Conservation (phyloP, 1,139 yeast species). For the Geotrichum fermentans region DNA sequence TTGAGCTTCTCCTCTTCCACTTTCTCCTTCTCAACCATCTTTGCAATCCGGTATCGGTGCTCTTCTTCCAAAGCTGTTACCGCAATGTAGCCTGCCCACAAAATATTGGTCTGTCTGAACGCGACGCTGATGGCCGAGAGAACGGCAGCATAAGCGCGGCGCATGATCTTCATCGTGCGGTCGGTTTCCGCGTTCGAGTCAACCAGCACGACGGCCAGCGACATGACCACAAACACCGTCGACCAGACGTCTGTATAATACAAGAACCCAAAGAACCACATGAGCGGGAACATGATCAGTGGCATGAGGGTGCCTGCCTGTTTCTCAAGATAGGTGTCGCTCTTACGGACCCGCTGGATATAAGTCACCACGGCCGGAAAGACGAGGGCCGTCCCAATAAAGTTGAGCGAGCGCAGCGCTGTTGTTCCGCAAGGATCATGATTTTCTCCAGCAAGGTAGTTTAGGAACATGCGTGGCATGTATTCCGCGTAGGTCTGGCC, state of each 20-base stretch:
- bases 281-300: constrained; percentile 51
- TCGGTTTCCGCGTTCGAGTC: constrained; percentile 5
- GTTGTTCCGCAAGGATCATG: constrained; percentile 34
- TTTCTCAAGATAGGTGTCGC: constrained; percentile 10
- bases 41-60: constrained; percentile 2
- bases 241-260: constrained; percentile 96
- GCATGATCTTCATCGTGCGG: neutral
- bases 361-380: constrained; percentile 43
- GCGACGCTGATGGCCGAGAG: constrained; percentile 41
- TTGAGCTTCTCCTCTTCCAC: neutral
- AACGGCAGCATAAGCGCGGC: constrained; percentile 23
- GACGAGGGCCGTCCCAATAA: constrained; percentile 56
- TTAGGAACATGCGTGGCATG: neutral
- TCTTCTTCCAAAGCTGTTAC: constrained; percentile 23
- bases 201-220: constrained; percentile 40
- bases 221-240: constrained; percentile 56
- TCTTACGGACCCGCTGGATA: constrained; percentile 27
- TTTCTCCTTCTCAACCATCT: neutral
- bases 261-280: constrained; percentile 65
- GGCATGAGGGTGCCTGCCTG: constrained; percentile 45
- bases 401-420: constrained; percentile 54
- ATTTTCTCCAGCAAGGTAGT: neutral
- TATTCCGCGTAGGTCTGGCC: constrained; percentile 51
- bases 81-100: constrained; percentile 70
- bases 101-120: constrained; percentile 85